These are phyloP conservation scores for Edaphochlamys debaryana DNA, from an alignment of 139 green algal genomes.

Conservation along the genomic window DNA sequence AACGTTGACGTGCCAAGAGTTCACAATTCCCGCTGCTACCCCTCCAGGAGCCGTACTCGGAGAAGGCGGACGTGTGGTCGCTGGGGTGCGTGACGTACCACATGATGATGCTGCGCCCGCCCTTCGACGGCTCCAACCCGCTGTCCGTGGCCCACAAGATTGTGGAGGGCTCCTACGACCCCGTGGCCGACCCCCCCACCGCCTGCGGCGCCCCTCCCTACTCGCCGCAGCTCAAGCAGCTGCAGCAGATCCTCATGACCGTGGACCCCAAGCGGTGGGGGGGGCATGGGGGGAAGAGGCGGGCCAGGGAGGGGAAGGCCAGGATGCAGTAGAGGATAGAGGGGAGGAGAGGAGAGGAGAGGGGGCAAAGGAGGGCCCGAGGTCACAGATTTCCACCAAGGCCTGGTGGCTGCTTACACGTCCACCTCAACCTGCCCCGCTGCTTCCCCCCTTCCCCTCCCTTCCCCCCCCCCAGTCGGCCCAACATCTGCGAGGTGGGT, in stretches of 20 bases:
- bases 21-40: no score
- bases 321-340: neutral
- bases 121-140: conserved; percentile 65
- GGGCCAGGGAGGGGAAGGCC: neutral
- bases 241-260: conserved; percentile 54
- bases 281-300: no score
- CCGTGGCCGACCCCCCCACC: conserved; percentile 27
- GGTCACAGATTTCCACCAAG: no score
- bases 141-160: conserved; percentile 60
- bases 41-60: conserved; percentile 61
- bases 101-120: conserved; percentile 57
- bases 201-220: conserved; percentile 38
- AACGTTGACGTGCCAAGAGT: no score
- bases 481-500: conserved; percentile 53
- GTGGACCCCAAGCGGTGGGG: conserved; percentile 55
- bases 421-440: neutral
- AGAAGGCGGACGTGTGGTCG: conserved; percentile 68
- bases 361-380: neutral
- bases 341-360: neutral
- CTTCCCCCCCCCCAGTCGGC: no score
- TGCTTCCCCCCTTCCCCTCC: no score
- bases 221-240: conserved; percentile 49
- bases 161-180: conserved; percentile 56
- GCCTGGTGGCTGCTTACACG: no score
- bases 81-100: conserved; percentile 66